Evolutionary conservation across 1,284 basidiomycete species (phyloP), one percentile per base, ranked within the genome.

Genomic region (Porogramme epimiltina): DNA sequence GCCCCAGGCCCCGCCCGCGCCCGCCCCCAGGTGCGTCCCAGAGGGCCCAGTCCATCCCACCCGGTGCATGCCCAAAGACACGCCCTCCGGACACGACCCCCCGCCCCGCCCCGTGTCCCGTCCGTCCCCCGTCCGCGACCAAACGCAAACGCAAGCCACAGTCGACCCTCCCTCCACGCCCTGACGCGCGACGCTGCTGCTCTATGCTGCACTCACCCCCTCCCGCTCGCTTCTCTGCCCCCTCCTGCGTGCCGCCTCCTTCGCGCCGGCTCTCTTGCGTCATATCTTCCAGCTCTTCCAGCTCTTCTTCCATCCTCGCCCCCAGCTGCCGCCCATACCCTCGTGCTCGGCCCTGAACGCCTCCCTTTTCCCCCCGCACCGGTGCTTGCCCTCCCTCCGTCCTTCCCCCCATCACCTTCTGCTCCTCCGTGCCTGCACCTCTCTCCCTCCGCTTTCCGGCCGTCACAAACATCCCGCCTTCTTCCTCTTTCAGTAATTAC

Each of bases 71-170:
- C 47, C 34, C 50, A 34, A 43, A 47, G 36, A 46, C 45, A 40
- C 57, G 48, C 45, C 41, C 45, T 40, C 50, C 40, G 23, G 47
- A 45, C 38, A 49, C 46, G 49, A 43, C 39, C 43, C 51, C 42
- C 43, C 50, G 43, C 40, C 18, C 48, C 19, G 26, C 45, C 42
- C n/a, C 45, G 31, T 33, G 41, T 31, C 49, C 51, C 40, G n/a
- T 66, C 67, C 50, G 66, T 67, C 45, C 59, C 54, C 34, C 58
- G 66, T 71, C 70, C 62, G 68, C 69, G 62, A 71, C 72, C 20
- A 70, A 71, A 73, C 23, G 66, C 70, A 16, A 70, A n/a, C 70
- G 8, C 71, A 70, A 34, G 58, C 64, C 62, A 55, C 61, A 52
- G 51, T 38, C 46, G 42, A 42, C 28, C 53, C 13, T 9, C 34